Evolutionary conservation across 352 stramenopile species (phyloP), one percentile per base, ranked within the genome.

Genomic region (Phytophthora sp.): DNA sequence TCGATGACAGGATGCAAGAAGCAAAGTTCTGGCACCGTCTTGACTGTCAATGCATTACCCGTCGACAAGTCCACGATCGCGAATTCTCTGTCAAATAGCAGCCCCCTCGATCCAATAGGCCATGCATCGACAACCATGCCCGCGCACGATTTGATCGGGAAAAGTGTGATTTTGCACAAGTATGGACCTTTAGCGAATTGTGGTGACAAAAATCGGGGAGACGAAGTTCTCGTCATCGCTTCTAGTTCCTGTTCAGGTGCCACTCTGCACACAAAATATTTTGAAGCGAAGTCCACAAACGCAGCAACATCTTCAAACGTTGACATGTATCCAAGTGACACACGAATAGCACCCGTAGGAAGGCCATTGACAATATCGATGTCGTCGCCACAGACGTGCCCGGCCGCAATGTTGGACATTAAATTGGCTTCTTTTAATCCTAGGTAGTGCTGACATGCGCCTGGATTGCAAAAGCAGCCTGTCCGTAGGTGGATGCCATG

Each of bases 401-500:
- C 82, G 37, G 76, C 78, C 7, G 66, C 68, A 30, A 90, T 86
- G 21, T 76, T 77, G 2, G 74, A 69, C 44, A 88, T 52, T 21
- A 91, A 45, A 31, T 92, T 76, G 5, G 62, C 54, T 26, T 90
- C 77, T 12, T 71, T 68, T 27, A 91, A 66, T 0, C 59, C 59
- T 9, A 94, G 65, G 51, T 91, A 88, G 42, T 73, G 61, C 39
- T 94, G 81, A 15, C 85, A 94, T 17, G 85, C 85, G 2, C 81
- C 85, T n/a, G 85, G 81, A 46, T 92, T 94, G 44, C 85, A 94
- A 46, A 92, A 91, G 50, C 85, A 94, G 13, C 85, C 85, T 15
- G 76, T 88, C n/a, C 85, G 77, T 17, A 94, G 50, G 39, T 84
- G 81, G 39, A 94, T 88, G 15, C 77, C 72, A 51, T 92, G 76